Conservation (phyloP, 164 flowering plant genomes). For the Taxillus chinensis region DNA sequence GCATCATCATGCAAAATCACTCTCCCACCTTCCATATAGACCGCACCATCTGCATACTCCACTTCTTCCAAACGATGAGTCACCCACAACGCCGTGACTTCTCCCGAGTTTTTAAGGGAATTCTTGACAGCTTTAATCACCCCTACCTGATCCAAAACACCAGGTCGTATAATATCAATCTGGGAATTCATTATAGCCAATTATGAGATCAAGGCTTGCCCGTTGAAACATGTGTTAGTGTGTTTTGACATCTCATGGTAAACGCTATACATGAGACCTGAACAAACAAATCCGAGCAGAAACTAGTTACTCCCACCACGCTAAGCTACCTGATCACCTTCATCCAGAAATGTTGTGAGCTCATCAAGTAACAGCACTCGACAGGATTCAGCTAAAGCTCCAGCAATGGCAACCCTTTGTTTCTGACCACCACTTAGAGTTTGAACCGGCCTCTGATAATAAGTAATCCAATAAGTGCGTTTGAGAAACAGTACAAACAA, state of each 20-base stretch:
- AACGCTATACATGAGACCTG: no score
- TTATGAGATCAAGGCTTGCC: background rate
- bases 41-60: slow-evolving; percentile 84
- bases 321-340: slow-evolving; percentile 65
- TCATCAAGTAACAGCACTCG: slow-evolving; percentile 81
- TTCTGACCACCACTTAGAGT: slow-evolving; percentile 99
- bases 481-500: background rate
- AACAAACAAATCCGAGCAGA: no score
- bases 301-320: background rate
- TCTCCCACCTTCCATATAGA: slow-evolving; percentile 86
- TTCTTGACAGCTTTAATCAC: slow-evolving; percentile 79
- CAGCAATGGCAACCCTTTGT: slow-evolving; percentile 95
- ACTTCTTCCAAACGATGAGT: slow-evolving; percentile 93
- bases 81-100: slow-evolving; percentile 88
- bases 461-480: background rate
- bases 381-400: slow-evolving; percentile 89
- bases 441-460: slow-evolving; percentile 73
- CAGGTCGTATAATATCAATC: background rate
- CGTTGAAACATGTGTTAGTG: no score
- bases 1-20: slow-evolving; percentile 51
- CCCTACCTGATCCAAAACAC: slow-evolving; percentile 37
- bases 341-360: slow-evolving; percentile 94
- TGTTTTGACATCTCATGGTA: no score
- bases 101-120: slow-evolving; percentile 36
- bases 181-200: background rate